Base-by-base conservation (phyloP, 345 rosid genomes). In the Angophora floribunda region DNA sequence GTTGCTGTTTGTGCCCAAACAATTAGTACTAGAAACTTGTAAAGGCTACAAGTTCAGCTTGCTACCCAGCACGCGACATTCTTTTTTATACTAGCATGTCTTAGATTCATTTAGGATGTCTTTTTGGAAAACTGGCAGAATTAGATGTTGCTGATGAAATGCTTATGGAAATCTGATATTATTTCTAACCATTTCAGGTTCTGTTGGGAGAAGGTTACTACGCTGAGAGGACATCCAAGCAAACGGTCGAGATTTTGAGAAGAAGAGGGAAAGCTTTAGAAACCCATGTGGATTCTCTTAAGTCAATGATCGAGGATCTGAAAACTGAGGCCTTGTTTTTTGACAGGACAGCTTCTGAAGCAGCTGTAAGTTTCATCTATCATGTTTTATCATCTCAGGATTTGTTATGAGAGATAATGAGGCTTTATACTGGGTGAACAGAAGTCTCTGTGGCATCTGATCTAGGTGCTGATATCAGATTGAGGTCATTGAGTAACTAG, bases 191-290 rank as follows among this genome's bases (percentile, higher is more conserved):
- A 45, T 88, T 52, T 53, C 89, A 96, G 99, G 97, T 96, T 88
- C 94, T 98, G 87, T 86, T 97, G 85, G 99, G 99, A 86, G 99
- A 95, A 89, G 95, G 94, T 85, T 95, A 96, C 86, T 94, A 94
- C 87, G 94, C 93, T 7, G 97, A 98, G 12, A 93, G 97, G 91
- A 93, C 98, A 70, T 92, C 95, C 21, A 98, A 94, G 89, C 98
- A 97, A 92, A 94, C 99, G 0, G 90, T 94, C 86, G 99, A 96
- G 7, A 92, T 98, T 89, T 91, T 98, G 91, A 93, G 88, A 86
- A 95, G 99, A 91, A 95, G 99, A 89, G 98, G 95, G 85, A 91
- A 95, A 88, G 91, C 91, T 87, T 92, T 97, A 92, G 94, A 93
- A 88, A 93, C 95, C 7, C 95, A 96, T 57, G 93, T 93, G 86